These are phyloP conservation scores for Tylopilus sp. DNA, from an alignment of 768 basidiomycete genomes.

Conservation along the genomic window DNA sequence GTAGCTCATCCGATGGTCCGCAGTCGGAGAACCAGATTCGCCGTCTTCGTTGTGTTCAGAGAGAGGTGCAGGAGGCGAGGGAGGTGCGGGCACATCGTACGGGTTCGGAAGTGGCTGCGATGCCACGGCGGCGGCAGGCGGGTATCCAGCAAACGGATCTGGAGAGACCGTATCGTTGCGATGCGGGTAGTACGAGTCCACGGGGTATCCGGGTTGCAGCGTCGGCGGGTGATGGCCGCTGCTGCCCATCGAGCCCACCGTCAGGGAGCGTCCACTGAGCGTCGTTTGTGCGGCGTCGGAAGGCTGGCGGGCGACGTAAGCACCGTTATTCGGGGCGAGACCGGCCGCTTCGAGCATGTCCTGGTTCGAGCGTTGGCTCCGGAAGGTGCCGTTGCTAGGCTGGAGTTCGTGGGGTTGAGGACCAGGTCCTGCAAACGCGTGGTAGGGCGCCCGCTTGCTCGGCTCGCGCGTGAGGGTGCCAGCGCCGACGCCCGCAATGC, in stretches of 20 bases:
- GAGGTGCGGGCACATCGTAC: conserved; percentile 1
- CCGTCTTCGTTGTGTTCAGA: conserved; percentile 10
- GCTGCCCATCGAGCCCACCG: conserved; percentile 18
- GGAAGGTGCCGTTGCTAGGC: conserved; percentile 11
- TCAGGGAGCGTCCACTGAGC: conserved; percentile 19
- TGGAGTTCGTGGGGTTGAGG: conserved; percentile 19
- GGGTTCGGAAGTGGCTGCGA: conserved; percentile 20
- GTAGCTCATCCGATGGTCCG: conserved; percentile 29
- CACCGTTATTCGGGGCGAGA: conserved; percentile 7
- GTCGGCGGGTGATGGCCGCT: conserved; percentile 11
- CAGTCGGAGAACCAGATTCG: conserved; percentile 4
- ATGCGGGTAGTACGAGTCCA: conserved; percentile 26
- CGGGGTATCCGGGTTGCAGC: conserved; percentile 26
- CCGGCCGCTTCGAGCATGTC: conserved; percentile 30
- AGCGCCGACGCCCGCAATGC: conserved; percentile 37
- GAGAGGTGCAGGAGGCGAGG: conserved; percentile 11
- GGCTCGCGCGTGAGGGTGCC: conserved; percentile 29
- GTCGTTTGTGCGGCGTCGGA: conserved; percentile 28
- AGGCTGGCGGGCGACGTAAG: conserved; percentile 21
- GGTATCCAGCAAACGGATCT: conserved; percentile 32
- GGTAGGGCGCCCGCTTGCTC: conserved; percentile 34
- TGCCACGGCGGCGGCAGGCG: neutral
- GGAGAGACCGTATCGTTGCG: conserved; percentile 15
- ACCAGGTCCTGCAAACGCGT: conserved; percentile 36
- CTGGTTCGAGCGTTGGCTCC: conserved; percentile 22